Evolutionary conservation across 441 rosid genomes (phyloP).

Genomic region (Hypseocharis bilobata): DNA sequence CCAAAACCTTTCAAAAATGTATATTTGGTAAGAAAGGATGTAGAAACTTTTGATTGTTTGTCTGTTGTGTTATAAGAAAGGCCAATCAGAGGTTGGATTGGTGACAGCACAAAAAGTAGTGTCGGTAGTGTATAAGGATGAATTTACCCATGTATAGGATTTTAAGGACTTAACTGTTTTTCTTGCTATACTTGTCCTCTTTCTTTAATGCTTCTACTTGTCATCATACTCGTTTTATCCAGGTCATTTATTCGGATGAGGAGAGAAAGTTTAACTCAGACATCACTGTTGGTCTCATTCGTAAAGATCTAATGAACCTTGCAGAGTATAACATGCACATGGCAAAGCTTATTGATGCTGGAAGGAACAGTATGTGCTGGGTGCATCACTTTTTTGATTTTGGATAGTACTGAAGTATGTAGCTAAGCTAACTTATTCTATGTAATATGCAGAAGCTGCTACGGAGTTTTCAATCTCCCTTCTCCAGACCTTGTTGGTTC

Average conservation of each 20-base stretch:
- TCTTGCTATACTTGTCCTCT: neutral
- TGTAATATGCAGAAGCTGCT: conserved; percentile 26
- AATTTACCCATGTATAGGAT: neutral
- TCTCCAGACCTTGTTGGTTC: conserved; percentile 25
- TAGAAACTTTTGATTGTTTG: neutral
- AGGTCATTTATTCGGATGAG: conserved; percentile 31
- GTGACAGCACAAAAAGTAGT: neutral
- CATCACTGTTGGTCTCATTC: conserved; percentile 26
- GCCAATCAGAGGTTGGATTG: too few species aligned
- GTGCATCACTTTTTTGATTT: neutral
- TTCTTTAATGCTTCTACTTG: neutral
- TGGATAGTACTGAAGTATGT: conserved; percentile 1
- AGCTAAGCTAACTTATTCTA: conserved; percentile 1
- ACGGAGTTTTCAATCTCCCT: conserved; percentile 30
- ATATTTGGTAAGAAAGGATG: too few species aligned
- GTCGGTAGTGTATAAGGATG: neutral
- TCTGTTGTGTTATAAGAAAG: too few species aligned
- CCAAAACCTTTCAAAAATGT: neutral
- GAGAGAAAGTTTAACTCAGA: conserved; percentile 29
- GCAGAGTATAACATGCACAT: conserved; percentile 26
- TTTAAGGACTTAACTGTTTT: neutral
- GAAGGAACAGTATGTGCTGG: conserved; percentile 27
- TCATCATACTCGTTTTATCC: neutral
- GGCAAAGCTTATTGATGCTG: conserved; percentile 32
- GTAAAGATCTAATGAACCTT: conserved; percentile 27